These are phyloP conservation scores for Termitomyces sp. DNA, from an alignment of 768 basidiomycete genomes.

Conservation along the genomic window DNA sequence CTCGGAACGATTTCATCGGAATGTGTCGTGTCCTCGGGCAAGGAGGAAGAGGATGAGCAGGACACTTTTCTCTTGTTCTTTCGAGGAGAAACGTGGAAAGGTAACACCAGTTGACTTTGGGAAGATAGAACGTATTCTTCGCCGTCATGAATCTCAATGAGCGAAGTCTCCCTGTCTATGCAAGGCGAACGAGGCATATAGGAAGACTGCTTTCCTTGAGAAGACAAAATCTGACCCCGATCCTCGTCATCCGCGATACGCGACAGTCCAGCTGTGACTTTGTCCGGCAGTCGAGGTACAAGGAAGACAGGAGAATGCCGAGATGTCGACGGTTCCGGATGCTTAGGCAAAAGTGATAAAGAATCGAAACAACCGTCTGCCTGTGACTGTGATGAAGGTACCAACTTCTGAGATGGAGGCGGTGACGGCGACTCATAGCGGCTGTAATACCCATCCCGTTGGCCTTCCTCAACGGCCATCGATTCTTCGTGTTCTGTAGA, in stretches of 20 bases:
- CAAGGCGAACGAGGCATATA: neutral
- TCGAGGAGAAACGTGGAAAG: conserved; percentile 23
- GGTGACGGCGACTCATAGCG: conserved; percentile 3
- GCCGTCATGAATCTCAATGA: conserved; percentile 13
- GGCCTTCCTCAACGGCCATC: neutral
- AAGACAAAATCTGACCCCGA: neutral
- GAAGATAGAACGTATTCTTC: conserved; percentile 31
- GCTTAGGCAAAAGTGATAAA: neutral
- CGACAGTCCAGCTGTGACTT: neutral
- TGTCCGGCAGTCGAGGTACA: conserved; percentile 1
- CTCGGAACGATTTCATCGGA: conserved; percentile 37
- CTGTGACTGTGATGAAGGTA: conserved; percentile 41
- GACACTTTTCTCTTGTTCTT: conserved; percentile 11
- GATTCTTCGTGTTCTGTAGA: neutral
- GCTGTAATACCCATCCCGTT: neutral
- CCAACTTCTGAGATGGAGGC: conserved; percentile 9
- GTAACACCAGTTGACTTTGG: conserved; percentile 31
- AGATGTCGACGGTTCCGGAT: neutral
- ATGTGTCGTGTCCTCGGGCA: conserved; percentile 1
- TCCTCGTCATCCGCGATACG: neutral
- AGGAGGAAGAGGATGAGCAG: conserved; percentile 5
- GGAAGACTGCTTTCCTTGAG: neutral
- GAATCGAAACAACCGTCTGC: conserved; percentile 14
- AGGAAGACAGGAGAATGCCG: conserved; percentile 3
- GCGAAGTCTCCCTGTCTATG: neutral